Conservation (phyloP, 768 basidiomycete species). For the Lentinus brumalis region DNA sequence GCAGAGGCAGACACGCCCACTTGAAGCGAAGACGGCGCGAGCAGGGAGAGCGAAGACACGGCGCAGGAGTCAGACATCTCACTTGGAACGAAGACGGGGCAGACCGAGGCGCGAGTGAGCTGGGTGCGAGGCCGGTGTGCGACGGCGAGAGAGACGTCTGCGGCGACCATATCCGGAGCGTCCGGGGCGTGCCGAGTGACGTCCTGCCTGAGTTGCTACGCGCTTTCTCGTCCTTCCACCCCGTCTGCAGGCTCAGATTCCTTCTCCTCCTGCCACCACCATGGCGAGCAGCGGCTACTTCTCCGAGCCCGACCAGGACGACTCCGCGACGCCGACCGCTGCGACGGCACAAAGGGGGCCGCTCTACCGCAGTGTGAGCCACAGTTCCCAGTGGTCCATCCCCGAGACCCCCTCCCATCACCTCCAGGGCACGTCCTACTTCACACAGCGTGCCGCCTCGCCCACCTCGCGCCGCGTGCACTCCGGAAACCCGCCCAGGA, state of each 20-base stretch:
- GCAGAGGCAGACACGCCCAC: too few species aligned
- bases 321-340: slow-evolving; percentile 16
- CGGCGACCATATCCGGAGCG: neutral
- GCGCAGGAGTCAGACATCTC: too few species aligned
- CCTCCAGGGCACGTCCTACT: slow-evolving; percentile 71
- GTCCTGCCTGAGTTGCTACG: slow-evolving; percentile 1
- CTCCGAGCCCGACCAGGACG: slow-evolving; percentile 17
- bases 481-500: slow-evolving; percentile 49
- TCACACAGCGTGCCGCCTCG: slow-evolving; percentile 45
- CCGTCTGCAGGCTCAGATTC: slow-evolving; percentile 20
- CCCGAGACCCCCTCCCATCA: slow-evolving; percentile 64
- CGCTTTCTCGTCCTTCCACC: slow-evolving; percentile 1
- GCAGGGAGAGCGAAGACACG: too few species aligned
- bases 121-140: too few species aligned
- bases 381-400: slow-evolving; percentile 60
- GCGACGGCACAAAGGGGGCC: slow-evolving; percentile 22
- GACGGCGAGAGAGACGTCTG: neutral
- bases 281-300: slow-evolving; percentile 18
- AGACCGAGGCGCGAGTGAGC: too few species aligned
- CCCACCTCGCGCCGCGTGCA: slow-evolving; percentile 51
- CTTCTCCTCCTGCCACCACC: neutral
- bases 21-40: too few species aligned
- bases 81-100: too few species aligned
- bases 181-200: slow-evolving; percentile 9
- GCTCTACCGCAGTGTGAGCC: slow-evolving; percentile 39